Base-by-base conservation (phyloP, 2,329 filamentous ascomycete genomes). In the Hypomyces rosellus region DNA sequence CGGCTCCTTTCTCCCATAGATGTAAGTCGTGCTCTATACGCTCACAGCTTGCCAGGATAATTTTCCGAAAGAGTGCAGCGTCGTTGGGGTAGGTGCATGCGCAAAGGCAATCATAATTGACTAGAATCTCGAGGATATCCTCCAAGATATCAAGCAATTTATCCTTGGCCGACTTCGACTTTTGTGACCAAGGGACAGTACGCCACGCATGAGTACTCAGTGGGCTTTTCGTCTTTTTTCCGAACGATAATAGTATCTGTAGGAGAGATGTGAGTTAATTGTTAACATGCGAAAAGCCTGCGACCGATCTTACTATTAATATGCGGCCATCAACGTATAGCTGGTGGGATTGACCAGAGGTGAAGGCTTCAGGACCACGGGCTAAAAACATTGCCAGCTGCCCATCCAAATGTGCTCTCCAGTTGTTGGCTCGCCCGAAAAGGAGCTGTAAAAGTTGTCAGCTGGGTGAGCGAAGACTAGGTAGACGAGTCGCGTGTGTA, bases 161-260 rank as follows among this genome's bases (percentile, higher is more conserved):
- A 41, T 69, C 65, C 18, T 61, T 62, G 12, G 56, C 46, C 6
- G 63, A 55, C 34, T 65, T 68, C 0, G 64, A 59, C 3, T 55
- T 54, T 5, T 52, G 45, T 30, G 56, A 52, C 65, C 65, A 69
- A 0, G 66, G 66, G 15, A 65, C 47, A 5, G 55, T 64, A 36
- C 63, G 63, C 66, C 66, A 69, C 36, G 61, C 61, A 0, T 56
- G 59, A 2, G 53, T 58, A 45, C 62, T 59, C 8, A 69, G 55
- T 14, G 57, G 53, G 30, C 55, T 63, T 22, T 59, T 57, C 33
- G 50, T 52, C 14, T 55, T 51, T 22, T 46, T 51, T 13, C 55
- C 54, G 15, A 57, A 50, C 5, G 51, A 39, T 5, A 55, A 22
- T 49, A 54, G 55, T 34, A 54, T 53, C 55, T 57, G 25, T 20